Evolutionary conservation across 345 rosid species (phyloP).

Genomic region (Citrus cavaleriei): DNA sequence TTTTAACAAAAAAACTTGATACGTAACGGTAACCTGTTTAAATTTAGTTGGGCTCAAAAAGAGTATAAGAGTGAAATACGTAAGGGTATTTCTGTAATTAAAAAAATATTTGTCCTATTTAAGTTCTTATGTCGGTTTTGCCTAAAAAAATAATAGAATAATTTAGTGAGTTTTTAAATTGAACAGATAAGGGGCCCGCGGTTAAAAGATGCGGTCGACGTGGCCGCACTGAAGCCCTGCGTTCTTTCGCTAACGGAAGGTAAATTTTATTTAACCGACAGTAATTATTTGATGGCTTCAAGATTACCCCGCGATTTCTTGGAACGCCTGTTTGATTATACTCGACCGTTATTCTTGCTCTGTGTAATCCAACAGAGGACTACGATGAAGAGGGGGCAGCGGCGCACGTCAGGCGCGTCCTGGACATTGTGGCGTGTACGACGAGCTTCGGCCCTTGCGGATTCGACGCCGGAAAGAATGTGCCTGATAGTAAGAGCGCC

Average conservation of each 20-base stretch:
- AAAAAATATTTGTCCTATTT: neutral
- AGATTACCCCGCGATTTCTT: neutral
- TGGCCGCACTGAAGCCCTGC: conserved; percentile 84
- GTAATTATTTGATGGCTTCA: neutral
- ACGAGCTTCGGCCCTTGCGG: conserved; percentile 72
- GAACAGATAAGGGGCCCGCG: conserved; percentile 64
- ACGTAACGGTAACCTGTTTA: neutral
- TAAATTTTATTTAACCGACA: conserved; percentile 9
- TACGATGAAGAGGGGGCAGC: conserved; percentile 73
- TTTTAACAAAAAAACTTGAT: neutral
- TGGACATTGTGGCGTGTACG: conserved; percentile 88
- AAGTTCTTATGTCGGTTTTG: neutral
- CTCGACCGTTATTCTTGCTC: neutral
- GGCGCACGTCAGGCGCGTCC: conserved; percentile 90
- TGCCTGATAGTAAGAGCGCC: conserved; percentile 21
- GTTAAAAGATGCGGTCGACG: conserved; percentile 72
- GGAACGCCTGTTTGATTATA: neutral
- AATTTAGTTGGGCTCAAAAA: neutral
- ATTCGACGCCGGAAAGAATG: conserved; percentile 45
- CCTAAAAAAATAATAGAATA: neutral
- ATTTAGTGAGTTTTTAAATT: neutral
- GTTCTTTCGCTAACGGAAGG: conserved; percentile 66
- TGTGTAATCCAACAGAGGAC: conserved; percentile 44
- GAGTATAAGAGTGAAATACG: neutral
- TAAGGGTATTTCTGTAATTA: neutral